Evolutionary conservation across 495 filamentous ascomycete species (phyloP), one percentile per base, ranked within the genome.

Genomic region (Penicillium parvum): DNA sequence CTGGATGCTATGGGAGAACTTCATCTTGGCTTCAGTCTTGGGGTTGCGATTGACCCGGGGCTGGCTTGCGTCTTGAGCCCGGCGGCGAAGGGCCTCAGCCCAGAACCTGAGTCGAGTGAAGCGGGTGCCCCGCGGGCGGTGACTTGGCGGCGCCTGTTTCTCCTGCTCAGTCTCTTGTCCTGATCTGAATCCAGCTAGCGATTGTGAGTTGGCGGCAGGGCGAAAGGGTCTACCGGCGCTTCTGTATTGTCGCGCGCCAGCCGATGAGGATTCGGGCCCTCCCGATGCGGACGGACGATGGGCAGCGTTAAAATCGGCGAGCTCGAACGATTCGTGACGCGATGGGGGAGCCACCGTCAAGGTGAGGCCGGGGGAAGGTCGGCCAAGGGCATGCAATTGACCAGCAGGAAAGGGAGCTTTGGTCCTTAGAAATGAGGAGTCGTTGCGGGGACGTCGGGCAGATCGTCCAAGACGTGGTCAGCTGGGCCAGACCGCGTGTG

Each of bases 1-100:
- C 71, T 99, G 92, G 51, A 99, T 82, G 68, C 94, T 97, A 61
- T 97, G 92, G 36, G 92, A 96, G 75, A 99, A 99, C 79, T 96
- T 97, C 92, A 99, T 99, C 50, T 90, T 88, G 83, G 82, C 79
- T 11, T 37, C 42, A 18, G 42, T 32, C 19, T 59, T 78, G 63
- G 45, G 22, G 32, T 62, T 39, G 19, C 35, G 18, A 15, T 40
- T 44, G 29, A 47, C 37, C 33, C 55, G 55, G 30, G 49, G 50
- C 4, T 40, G 49, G 21, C 32, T 55, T 40, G 54, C 45, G 46
- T 45, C 43, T 17, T 43, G 41, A 47, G 58, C 46, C 37, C 53
- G 56, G 17, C 43, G 51, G 42, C 45, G 58, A 51, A 73, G 66
- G 37, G 68, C 66, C 49, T 69, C 58, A 10, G 52, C 47, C 68